These are phyloP conservation scores for Geotrichum reessii DNA, from an alignment of 1,139 yeast genomes.

Conservation along the genomic window DNA sequence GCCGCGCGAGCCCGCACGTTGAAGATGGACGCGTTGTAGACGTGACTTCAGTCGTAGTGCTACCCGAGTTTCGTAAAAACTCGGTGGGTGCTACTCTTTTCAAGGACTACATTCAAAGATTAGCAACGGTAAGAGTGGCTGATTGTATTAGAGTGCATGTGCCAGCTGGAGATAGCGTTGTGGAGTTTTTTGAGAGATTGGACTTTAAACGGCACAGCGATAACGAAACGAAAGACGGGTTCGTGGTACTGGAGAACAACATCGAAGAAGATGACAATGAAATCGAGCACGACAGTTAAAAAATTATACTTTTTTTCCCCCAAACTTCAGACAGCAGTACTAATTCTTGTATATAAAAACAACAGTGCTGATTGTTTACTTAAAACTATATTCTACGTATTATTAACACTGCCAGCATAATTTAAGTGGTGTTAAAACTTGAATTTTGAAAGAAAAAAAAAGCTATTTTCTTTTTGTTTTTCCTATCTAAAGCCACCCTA, in stretches of 20 bases:
- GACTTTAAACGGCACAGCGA: neutral
- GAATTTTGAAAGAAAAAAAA: too few relatives aligned
- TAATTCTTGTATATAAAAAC: neutral
- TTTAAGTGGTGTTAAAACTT: too few relatives aligned
- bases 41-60: slow-evolving; percentile 74
- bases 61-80: slow-evolving; percentile 72
- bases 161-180: neutral
- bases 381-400: too few relatives aligned
- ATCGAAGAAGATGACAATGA: neutral
- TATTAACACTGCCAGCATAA: too few relatives aligned
- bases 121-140: slow-evolving; percentile 83
- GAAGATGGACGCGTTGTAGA: slow-evolving; percentile 74
- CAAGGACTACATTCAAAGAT: slow-evolving; percentile 85
- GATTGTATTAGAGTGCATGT: slow-evolving; percentile 27
- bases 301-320: too few relatives aligned
- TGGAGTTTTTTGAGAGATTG: neutral
- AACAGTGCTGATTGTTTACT: too few relatives aligned
- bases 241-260: neutral
- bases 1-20: slow-evolving; percentile 47
- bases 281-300: neutral
- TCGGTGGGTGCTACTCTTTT: slow-evolving; percentile 79
- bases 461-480: too few relatives aligned
- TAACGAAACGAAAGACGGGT: neutral
- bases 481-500: too few relatives aligned
- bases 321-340: neutral